These are phyloP conservation scores for Biscogniauxia mediterranea DNA, from an alignment of 2,329 filamentous ascomycete species.

Conservation along the genomic window DNA sequence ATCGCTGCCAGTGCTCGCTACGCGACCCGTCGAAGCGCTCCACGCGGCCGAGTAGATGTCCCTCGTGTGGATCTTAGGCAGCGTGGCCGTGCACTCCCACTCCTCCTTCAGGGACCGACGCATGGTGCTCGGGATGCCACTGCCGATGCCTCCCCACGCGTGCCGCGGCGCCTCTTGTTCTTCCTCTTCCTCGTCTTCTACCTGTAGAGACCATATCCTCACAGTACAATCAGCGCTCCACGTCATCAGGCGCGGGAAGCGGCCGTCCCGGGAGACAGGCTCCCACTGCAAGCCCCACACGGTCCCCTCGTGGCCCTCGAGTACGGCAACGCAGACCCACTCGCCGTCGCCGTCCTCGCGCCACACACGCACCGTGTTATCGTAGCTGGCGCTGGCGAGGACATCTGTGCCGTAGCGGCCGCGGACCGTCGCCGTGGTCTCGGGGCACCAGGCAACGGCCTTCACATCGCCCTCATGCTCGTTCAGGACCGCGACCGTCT, in stretches of 20 bases:
- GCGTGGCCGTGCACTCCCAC: slow-evolving; percentile 74
- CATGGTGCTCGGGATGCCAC: slow-evolving; percentile 85
- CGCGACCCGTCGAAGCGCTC: slow-evolving; percentile 72
- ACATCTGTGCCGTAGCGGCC: slow-evolving; percentile 63
- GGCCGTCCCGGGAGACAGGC: slow-evolving; percentile 39
- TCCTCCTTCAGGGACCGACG: slow-evolving; percentile 73
- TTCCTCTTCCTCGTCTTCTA: slow-evolving; percentile 48
- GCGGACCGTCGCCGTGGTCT: slow-evolving; percentile 46
- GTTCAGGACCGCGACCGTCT: slow-evolving; percentile 90
- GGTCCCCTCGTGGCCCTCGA: slow-evolving; percentile 79
- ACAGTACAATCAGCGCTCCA: slow-evolving; percentile 82
- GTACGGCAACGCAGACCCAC: slow-evolving; percentile 83
- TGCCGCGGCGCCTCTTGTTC: slow-evolving; percentile 34
- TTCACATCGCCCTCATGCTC: slow-evolving; percentile 97
- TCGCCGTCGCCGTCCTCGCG: slow-evolving; percentile 84
- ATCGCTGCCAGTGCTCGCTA: slow-evolving; percentile 90
- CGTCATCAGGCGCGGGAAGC: slow-evolving; percentile 67
- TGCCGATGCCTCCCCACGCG: slow-evolving; percentile 47
- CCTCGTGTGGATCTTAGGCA: slow-evolving; percentile 74
- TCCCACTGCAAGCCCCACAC: slow-evolving; percentile 87
- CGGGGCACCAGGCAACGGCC: slow-evolving; percentile 86
- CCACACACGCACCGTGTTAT: slow-evolving; percentile 87
- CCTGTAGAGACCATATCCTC: slow-evolving; percentile 71
- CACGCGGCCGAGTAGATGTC: slow-evolving; percentile 84
- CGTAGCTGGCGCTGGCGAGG: slow-evolving; percentile 88